Conservation (phyloP, 768 basidiomycete species). For the Polyporus arcularius region DNA sequence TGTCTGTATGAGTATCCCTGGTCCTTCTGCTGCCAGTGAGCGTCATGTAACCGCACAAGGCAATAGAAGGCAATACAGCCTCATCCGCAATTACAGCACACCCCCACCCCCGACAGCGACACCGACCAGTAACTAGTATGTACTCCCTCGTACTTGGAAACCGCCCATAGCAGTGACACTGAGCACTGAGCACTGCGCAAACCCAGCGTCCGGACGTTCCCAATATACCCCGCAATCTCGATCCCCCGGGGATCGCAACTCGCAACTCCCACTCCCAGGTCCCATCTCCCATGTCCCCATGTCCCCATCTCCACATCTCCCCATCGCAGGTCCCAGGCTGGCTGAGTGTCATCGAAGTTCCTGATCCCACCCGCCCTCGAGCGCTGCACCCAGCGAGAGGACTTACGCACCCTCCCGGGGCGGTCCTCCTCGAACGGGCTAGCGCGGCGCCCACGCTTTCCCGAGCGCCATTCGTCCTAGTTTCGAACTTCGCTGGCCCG, state of each 20-base stretch:
- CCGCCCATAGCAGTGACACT: too few species aligned
- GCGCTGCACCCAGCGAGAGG: too few species aligned
- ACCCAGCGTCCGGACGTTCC: too few species aligned
- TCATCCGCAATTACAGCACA: too few species aligned
- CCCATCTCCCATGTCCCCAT: not conserved
- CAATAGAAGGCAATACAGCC: too few species aligned
- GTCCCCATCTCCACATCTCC: not conserved
- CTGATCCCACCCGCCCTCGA: not conserved
- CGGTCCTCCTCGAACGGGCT: slow-evolving; percentile 12
- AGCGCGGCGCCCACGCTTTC: slow-evolving; percentile 5
- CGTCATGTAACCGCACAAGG: not conserved
- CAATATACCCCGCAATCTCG: slow-evolving; percentile 3
- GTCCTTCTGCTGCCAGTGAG: too few species aligned
- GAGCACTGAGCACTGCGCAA: not conserved
- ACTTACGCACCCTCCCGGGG: not conserved
- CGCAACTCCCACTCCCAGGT: too few species aligned
- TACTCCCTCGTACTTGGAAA: too few species aligned
- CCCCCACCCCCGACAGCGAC: too few species aligned
- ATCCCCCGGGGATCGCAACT: not conserved
- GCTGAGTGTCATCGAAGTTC: not conserved
- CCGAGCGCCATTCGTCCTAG: not conserved
- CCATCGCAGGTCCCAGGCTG: not conserved
- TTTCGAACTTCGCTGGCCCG: too few species aligned
- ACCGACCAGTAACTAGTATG: too few species aligned
- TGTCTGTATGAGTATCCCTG: not conserved